Base-by-base conservation (phyloP, 345 rosid genomes). In the Dipteronia sinensis region DNA sequence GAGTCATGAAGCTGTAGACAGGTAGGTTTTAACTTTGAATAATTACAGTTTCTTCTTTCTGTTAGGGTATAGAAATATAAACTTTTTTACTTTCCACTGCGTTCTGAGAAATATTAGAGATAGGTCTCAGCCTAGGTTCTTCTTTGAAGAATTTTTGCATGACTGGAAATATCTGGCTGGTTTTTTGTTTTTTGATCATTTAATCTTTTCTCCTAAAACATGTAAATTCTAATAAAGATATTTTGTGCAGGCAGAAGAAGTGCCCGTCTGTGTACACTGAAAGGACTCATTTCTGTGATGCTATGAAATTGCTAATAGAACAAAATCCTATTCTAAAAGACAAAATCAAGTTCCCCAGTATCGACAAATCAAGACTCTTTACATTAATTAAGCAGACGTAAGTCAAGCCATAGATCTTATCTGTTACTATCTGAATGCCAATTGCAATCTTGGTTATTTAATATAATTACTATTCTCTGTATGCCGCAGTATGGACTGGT, bases 401-500 rank as follows among this genome's bases (percentile, higher is more conserved):
- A 85, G 81, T 73, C 51, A 34, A 59, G 65, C 53, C 66, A 70
- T 56, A 75, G 55, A 75, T 56, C 53, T 68, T 22, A 16, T 38
- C 17, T 16, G 25, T 8, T 38, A 27, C 42, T 38, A 46, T 58
- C 63, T 58, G 3, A 69, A n/a, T 58, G 66, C 76, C n/a, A 58
- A 34, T 1, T 20, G 66, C 12, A 1, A 55, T 4, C 47, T 62
- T 40, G 15, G 56, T 27, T 62, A 46, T 77, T 63, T 77, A 65
- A 19, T 77, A 27, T 44, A 3, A 6, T 34, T 81, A 17, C 68
- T 77, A 49, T 71, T 73, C 44, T 74, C 78, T 74, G 27, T 67
- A 16, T 71, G 53, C 49, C 73, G 79, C 78, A 83, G 89, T 46
- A 65, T 86, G 85, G 83, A 75, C 25, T 83, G 82, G 87, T 83